Evolutionary conservation across 192 early-diverging fungal genomes (phyloP), one percentile per base, ranked within the genome.

Genomic region (Backusella sp.): DNA sequence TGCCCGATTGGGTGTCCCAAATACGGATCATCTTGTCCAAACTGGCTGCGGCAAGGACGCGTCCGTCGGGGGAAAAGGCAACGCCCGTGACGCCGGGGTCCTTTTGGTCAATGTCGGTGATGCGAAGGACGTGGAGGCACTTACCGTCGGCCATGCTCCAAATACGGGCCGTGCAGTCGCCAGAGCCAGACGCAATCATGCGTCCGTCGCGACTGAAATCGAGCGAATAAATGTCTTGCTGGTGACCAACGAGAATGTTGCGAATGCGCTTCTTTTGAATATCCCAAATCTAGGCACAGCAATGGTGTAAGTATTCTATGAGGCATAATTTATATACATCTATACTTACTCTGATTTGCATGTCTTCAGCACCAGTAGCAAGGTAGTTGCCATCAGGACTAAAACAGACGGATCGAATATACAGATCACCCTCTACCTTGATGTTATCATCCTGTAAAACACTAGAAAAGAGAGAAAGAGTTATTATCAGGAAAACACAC

Each of bases 41-140:
- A 56, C 95, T 96, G 28, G 94, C 96, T 11, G 96, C 91, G 0
- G 93, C 96, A 52, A 98, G 93, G 66, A 92, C 89, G 53, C 89
- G 90, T 69, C 94, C 90, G 82, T 97, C 95, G 0, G 96, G 96
- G 66, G 92, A 93, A 71, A 99, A 92, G 1, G 97, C 95, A 19
- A 99, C 95, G n/a, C 92, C 93, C 0, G 97, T 98, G 35, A 99
- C 96, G 28, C 96, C 96, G 0, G 94, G 91, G 85, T 99, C 96
- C 83, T 96, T 96, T 73, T 86, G 85, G 9, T 89, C 91, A 68
- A 85, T 78, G 59, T 97, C 94, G 36, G 95, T 93, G 72, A 95
- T 94, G n/a, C 86, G 79, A 72, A 99, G 84, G 30, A 87, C 88
- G 76, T 89, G 87, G 35, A 96, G 37, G 72, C 90, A 90, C 73